Evolutionary conservation across 2,329 filamentous ascomycete genomes (phyloP).

Genomic region (Colletotrichum liriopes): DNA sequence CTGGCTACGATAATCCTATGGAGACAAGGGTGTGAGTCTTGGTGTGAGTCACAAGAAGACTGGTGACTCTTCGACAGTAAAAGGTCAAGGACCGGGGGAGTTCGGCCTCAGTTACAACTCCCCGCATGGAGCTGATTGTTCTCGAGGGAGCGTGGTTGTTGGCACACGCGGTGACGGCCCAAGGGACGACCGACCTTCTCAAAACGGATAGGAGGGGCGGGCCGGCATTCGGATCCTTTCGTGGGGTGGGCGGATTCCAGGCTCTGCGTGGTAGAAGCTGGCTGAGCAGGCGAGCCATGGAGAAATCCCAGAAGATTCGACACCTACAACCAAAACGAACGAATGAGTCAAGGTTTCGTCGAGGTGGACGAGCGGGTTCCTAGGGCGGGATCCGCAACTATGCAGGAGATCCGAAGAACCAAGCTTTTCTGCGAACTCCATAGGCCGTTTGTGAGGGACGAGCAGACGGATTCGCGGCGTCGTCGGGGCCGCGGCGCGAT

Average conservation of each 20-base stretch:
- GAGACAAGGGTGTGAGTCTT: not conserved
- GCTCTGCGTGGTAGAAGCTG: not conserved
- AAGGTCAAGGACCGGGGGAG: not conserved
- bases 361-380: not conserved
- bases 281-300: not conserved
- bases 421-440: not conserved
- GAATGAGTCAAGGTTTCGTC: not conserved
- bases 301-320: not conserved
- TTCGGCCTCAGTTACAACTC: not conserved
- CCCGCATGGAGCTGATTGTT: not conserved
- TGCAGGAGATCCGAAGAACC: not conserved
- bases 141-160: not conserved
- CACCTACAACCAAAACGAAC: not conserved
- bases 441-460: not conserved
- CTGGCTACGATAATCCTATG: not conserved
- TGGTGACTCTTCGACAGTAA: constrained; percentile 11
- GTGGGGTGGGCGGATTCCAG: no score
- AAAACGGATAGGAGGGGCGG: constrained; percentile 9
- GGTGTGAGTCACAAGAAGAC: constrained; percentile 22
- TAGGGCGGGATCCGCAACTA: not conserved
- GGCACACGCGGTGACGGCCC: not conserved
- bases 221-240: constrained; percentile 22
- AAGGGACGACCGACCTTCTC: constrained; percentile 22
- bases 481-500: not conserved
- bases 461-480: not conserved